A percentile compares a stretch with the other conserved stretches of the same genome.
phyloP scores from a whole-genome alignment of 768 basidiomycete species.

The Paxillus rubicundulus region DNA sequence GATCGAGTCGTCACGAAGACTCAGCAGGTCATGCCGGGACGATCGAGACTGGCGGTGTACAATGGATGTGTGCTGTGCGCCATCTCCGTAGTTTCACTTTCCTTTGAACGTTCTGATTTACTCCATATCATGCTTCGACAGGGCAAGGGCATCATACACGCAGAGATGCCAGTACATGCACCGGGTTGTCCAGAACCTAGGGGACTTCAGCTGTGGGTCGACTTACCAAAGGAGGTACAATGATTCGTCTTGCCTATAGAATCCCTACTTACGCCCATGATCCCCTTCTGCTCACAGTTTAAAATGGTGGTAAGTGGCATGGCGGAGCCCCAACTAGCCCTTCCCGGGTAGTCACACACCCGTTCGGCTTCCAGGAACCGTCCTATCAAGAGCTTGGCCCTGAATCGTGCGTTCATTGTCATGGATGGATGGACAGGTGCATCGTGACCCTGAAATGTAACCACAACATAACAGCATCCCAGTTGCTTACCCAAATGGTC shows the following conservation, averaged over 20 bases:
- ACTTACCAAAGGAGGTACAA: conserved; percentile 66
- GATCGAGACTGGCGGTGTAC: conserved; percentile 79
- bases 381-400: conserved; percentile 81
- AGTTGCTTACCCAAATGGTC: conserved; percentile 66
- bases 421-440: neutral
- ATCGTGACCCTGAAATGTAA: conserved; percentile 2
- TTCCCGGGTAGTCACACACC: neutral
- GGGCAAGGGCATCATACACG: conserved; percentile 74
- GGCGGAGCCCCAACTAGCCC: neutral
- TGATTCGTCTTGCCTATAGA: neutral
- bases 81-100: conserved; percentile 4
- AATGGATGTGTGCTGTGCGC: conserved; percentile 90
- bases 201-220: conserved; percentile 88
- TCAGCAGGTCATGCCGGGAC: conserved; percentile 82
- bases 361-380: conserved; percentile 51
- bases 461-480: conserved; percentile 51
- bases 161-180: conserved; percentile 85
- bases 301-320: conserved; percentile 65
- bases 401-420: conserved; percentile 42
- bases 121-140: conserved; percentile 14
- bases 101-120: neutral
- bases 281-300: conserved; percentile 42
- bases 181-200: conserved; percentile 65
- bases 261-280: conserved; percentile 14
- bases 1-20: conserved; percentile 84